Evolutionary conservation across 1,139 yeast genomes (phyloP).

Genomic region (Suhomyces atakaporum): DNA sequence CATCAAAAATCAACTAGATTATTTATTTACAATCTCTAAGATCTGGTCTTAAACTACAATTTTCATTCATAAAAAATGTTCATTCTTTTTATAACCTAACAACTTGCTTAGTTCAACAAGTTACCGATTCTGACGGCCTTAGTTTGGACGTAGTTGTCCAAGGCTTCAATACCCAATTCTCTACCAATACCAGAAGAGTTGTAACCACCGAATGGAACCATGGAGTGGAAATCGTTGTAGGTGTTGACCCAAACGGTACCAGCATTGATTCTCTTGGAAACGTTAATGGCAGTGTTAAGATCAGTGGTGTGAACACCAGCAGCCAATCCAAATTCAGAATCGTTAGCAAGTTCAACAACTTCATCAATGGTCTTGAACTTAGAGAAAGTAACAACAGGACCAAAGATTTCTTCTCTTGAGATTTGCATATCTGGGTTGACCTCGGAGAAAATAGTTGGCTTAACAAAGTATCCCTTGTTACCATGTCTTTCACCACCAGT

Average conservation of each 20-base stretch:
- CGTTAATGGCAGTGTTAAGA: conserved; percentile 46
- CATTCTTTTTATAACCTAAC: too few relatives aligned
- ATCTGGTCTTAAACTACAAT: too few relatives aligned
- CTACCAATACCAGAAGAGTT: conserved; percentile 89
- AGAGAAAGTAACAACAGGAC: conserved; percentile 77
- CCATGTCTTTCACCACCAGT: conserved; percentile 77
- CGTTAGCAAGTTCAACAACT: conserved; percentile 68
- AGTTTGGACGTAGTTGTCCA: conserved; percentile 78
- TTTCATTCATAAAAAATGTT: too few relatives aligned
- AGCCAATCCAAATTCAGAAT: conserved; percentile 78
- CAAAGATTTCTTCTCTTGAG: conserved; percentile 82
- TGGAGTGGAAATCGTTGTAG: conserved; percentile 79
- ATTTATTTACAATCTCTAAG: too few relatives aligned
- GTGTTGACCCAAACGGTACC: conserved; percentile 88
- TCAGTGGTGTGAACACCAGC: conserved; percentile 79
- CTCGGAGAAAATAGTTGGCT: conserved; percentile 78
- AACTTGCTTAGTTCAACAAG: neutral
- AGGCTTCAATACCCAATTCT: conserved; percentile 86
- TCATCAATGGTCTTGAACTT: conserved; percentile 75
- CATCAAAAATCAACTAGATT: too few relatives aligned
- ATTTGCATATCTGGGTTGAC: conserved; percentile 67
- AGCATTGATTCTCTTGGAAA: conserved; percentile 67
- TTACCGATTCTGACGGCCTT: conserved; percentile 68
- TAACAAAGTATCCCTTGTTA: conserved; percentile 70
- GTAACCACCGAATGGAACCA: conserved; percentile 86